Evolutionary conservation across 2,329 filamentous ascomycete genomes (phyloP), one percentile per base, ranked within the genome.

Genomic region (Claviceps maximensis): DNA sequence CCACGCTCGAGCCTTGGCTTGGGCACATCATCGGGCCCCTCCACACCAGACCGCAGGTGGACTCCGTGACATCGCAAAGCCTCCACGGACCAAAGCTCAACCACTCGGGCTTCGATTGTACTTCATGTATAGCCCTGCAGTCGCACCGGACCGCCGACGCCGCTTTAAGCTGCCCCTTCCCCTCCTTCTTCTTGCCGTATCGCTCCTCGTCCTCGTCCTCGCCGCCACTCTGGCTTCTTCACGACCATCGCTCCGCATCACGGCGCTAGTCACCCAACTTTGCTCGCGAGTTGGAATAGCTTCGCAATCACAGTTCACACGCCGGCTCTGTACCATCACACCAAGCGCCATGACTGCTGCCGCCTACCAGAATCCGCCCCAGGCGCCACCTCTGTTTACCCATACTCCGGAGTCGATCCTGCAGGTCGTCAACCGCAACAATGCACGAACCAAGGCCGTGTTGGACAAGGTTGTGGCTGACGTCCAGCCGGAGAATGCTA

Each of bases 361-460:
- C 58, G 79, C 82, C 68, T 88, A 86, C 70, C 78, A 77, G 67
- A 84, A 77, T 64, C 87, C 87, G 57, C 87, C 87, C 2, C 87
- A 91, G 73, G 75, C 83, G 42, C 87, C 87, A 54, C 86, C 87
- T 52, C 76, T 82, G 64, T 93, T 91, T 71, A 87, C 78, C 3
- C 84, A 83, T 59, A 89, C 86, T 47, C 79, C 84, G 58, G 77
- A 84, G 55, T 80, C 77, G 59, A 77, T 93, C 58, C 68, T 87
- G 44, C 72, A 75, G 56, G 82, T 86, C 60, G 82, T 86, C 49
- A 80, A 87, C 69, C 72, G 71, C 53, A 69, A 87, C 51, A 85
- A 86, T 61, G 78, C 82, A 47, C 68, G 69, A 46, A 84, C 78
- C 47, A 81, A 85, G 58, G 68, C 71, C 21, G 66, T 86, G 23